Conservation (phyloP, 1,284 basidiomycete genomes). For the Sanghuangporus baumii region DNA sequence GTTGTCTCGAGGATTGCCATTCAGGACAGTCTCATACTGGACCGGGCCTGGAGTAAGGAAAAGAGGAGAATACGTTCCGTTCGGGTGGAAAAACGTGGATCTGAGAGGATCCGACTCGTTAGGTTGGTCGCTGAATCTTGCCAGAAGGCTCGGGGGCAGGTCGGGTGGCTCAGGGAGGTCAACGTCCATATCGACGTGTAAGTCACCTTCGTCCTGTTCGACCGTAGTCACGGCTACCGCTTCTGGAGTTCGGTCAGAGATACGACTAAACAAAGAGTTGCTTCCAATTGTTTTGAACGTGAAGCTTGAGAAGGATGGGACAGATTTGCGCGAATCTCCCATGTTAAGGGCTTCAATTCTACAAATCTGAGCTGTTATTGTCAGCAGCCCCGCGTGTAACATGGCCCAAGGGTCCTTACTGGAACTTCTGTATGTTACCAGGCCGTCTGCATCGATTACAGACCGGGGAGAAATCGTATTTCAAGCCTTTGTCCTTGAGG, state of each 20-base stretch:
- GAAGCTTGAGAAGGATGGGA: slow-evolving; percentile 36
- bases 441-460: not conserved
- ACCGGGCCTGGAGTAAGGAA: not conserved
- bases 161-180: not conserved
- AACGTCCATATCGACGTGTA: not conserved
- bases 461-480: not conserved
- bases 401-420: not conserved
- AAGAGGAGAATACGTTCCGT: not conserved
- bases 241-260: slow-evolving; percentile 31
- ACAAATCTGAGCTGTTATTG: not conserved
- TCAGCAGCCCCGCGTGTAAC: not conserved
- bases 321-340: not conserved
- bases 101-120: not conserved
- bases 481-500: not conserved
- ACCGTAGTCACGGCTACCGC: slow-evolving; percentile 25
- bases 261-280: slow-evolving; percentile 40
- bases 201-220: slow-evolving; percentile 8
- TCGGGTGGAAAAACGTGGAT: not conserved
- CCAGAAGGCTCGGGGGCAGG: not conserved
- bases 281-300: slow-evolving; percentile 42
- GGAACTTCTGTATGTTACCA: not conserved
- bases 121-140: not conserved
- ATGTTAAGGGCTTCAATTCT: not conserved
- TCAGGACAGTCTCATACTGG: too few species aligned
- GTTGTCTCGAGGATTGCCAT: too few species aligned